Evolutionary conservation across 208 protist genomes (phyloP).

Genomic region (Spongospora subterranea): DNA sequence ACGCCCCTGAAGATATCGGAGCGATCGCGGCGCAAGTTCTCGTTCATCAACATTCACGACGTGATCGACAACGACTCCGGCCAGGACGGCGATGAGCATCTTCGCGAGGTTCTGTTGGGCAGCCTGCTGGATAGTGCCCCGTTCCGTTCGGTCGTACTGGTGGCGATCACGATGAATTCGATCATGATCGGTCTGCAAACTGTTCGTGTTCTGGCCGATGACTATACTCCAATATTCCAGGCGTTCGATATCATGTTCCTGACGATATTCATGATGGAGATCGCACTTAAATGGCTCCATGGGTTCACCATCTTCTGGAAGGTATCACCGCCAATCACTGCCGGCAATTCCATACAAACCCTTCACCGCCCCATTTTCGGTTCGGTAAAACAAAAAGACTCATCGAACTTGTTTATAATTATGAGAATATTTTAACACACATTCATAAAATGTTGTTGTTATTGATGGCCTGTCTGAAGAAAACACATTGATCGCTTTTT

Average conservation of each 20-base stretch:
- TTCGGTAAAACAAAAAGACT: no score
- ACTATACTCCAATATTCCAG: neutral
- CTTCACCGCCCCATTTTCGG: no score
- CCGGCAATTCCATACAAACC: no score
- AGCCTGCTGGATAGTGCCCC: neutral
- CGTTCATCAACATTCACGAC: neutral
- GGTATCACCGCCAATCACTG: no score
- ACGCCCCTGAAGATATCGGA: neutral
- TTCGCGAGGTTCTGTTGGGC: neutral
- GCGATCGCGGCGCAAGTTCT: neutral
- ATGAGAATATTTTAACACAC: no score
- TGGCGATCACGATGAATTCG: constrained; percentile 4
- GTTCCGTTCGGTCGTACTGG: neutral
- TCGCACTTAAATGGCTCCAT: neutral
- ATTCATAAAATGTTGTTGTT: no score
- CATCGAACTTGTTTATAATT: no score
- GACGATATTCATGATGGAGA: neutral
- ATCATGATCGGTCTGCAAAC: neutral
- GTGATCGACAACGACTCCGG: neutral
- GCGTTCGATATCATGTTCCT: neutral
- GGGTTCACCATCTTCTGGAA: neutral
- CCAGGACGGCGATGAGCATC: neutral
- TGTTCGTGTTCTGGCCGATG: neutral
- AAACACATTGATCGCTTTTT: no score
- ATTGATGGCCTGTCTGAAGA: no score